Evolutionary conservation across 305 asterid genomes (phyloP).

Genomic region (Coffea humblotiana): DNA sequence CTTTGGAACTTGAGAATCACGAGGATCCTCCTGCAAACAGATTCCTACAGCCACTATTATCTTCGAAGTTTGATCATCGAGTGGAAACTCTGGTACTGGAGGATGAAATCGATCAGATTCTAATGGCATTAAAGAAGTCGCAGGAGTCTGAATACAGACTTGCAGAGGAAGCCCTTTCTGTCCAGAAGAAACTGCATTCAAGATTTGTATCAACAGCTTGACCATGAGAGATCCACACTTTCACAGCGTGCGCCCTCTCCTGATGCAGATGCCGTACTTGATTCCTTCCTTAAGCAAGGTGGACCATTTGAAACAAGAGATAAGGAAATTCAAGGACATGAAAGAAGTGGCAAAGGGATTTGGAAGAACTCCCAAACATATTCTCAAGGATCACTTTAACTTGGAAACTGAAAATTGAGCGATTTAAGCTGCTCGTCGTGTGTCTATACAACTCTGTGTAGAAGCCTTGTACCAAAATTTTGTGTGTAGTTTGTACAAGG

Average conservation of each 20-base stretch:
- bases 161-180: slow-evolving; percentile 56
- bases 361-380: slow-evolving; percentile 52
- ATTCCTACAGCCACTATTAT: slow-evolving; percentile 24
- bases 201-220: slow-evolving; percentile 54
- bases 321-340: slow-evolving; percentile 56
- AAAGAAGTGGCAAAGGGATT: slow-evolving; percentile 62
- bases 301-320: slow-evolving; percentile 53
- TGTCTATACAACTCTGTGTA: neutral
- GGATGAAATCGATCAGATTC: slow-evolving; percentile 49
- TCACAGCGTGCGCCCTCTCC: slow-evolving; percentile 29
- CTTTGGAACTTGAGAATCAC: slow-evolving; percentile 10
- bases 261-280: slow-evolving; percentile 38
- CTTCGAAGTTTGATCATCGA: slow-evolving; percentile 43
- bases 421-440: neutral
- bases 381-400: slow-evolving; percentile 42
- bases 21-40: slow-evolving; percentile 25
- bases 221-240: slow-evolving; percentile 46
- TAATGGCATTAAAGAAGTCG: slow-evolving; percentile 49
- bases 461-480: slow-evolving; percentile 7
- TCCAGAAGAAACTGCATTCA: slow-evolving; percentile 50
- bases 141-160: slow-evolving; percentile 56
- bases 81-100: slow-evolving; percentile 56
- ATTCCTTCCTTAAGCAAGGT: slow-evolving; percentile 37
- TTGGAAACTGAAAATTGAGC: slow-evolving; percentile 19
- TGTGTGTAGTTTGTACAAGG: slow-evolving; percentile 11